Evolutionary conservation across 768 basidiomycete genomes (phyloP).

Genomic region (Lanmaoa pseudosensibilis): DNA sequence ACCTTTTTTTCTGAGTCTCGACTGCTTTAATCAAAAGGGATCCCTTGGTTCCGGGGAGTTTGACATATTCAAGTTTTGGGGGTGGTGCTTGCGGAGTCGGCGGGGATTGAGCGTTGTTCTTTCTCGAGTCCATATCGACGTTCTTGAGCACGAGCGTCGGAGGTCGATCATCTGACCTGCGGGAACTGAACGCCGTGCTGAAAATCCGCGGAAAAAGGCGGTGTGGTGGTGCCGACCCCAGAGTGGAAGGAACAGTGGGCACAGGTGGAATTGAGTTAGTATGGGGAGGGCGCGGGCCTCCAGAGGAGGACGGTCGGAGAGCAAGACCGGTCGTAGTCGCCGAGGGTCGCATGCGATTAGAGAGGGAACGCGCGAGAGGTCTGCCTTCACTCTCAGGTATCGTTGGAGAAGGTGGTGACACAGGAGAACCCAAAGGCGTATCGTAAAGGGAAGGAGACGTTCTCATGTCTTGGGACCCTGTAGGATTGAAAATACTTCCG

Average conservation of each 20-base stretch:
- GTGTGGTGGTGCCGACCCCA: constrained; percentile 42
- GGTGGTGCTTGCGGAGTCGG: constrained; percentile 57
- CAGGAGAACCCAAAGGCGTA: constrained; percentile 19
- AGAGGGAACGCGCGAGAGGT: constrained; percentile 29
- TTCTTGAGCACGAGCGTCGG: constrained; percentile 36
- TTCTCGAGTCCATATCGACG: constrained; percentile 43
- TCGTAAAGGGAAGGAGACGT: constrained; percentile 29
- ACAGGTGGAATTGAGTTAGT: constrained; percentile 19
- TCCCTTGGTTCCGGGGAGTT: constrained; percentile 88
- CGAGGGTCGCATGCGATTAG: constrained; percentile 19
- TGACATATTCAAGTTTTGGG: constrained; percentile 88
- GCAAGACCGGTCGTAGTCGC: constrained; percentile 11
- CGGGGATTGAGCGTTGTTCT: constrained; percentile 32
- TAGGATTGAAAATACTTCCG: constrained; percentile 43
- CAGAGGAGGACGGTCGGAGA: constrained; percentile 38
- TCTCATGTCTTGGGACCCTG: constrained; percentile 24
- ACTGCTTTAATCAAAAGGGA: constrained; percentile 82
- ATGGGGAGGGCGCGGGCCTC: constrained; percentile 26
- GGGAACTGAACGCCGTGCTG: constrained; percentile 57
- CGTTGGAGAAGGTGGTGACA: constrained; percentile 18
- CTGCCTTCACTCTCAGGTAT: constrained; percentile 19
- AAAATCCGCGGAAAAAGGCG: constrained; percentile 74
- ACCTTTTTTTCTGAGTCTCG: constrained; percentile 90
- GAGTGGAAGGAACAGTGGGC: constrained; percentile 31
- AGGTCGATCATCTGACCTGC: constrained; percentile 59